Base-by-base conservation (phyloP, 2,329 filamentous ascomycete genomes). In the Coleophoma crateriformis region DNA sequence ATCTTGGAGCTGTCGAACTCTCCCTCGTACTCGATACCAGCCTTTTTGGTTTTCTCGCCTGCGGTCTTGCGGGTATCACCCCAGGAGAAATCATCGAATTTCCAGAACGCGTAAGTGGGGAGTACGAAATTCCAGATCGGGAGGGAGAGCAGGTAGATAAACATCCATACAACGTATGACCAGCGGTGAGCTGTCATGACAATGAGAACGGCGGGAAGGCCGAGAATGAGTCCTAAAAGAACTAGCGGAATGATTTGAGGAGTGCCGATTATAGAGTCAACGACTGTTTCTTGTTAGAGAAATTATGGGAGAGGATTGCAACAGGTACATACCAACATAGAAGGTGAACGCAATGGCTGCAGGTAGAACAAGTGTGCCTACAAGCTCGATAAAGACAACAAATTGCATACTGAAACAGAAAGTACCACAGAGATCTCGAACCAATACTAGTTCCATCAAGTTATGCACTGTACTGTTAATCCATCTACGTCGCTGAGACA, bases 361-460 rank as follows among this genome's bases (percentile, higher is more conserved):
- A 2, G 94, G 94, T 19, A 99, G 78, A 11, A 99, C 94, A 48
- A 99, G 76, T 2, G 95, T 99, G 61, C 94, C 94, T 49, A 97
- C 80, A 49, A 99, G 77, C 71, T 99, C 94, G 64, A 99, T 88
- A 67, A 91, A 95, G 55, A 99, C 87, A 57, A 99, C 86, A 66
- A 99, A 99, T 71, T 99, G 94, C 94, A 99, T 99, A 69, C 90
- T 96, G 77, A 99, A 99, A 76, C 95, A 99, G 75, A 99, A 99
- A 3, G 94, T 99, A 58, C 94, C 94, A 65, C 94, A 99, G 14
- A 99, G 81, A 73, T 99, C 94, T 56, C 91, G 84, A 41, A 99
- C 95, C 33, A 99, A 81, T 47, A 97, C 84, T 52, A 99, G 81
- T 70, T 99, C 94, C 88, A 99, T 96, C 41, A 99, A 76, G 66